Base-by-base conservation (phyloP, 768 basidiomycete species). In the Saitozyma podzolica region DNA sequence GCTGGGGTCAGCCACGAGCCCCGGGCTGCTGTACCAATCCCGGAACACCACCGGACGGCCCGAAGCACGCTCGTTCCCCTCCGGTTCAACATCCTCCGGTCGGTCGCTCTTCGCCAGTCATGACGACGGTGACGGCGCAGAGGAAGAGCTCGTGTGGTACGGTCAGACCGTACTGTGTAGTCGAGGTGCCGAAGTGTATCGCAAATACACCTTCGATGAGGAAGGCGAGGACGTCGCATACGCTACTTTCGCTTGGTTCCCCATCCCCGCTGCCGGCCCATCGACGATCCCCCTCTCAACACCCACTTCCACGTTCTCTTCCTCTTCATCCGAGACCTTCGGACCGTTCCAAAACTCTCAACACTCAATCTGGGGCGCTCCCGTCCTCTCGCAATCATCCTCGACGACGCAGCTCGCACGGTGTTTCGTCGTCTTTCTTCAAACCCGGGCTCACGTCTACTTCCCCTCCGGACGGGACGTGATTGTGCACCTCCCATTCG, bases 111-210 rank as follows among this genome's bases (percentile, higher is more conserved):
- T 3, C n/a, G 11, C 42, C 16, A 41, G n/a, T 8, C 41, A 29
- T 8, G 8, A 8, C 17, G 52, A 59, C 54, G 56, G 16, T 8
- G 8, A 13, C 29, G 58, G 56, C 14, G 42, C 58, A 10, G 72
- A 71, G 41, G 78, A 80, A 55, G 72, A 77, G 63, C 68, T 80
- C 3, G 73, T 66, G 8, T 80, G 80, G 80, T 75, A 56, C 8
- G 70, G 53, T 1, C 61, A 59, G 19, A 70, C 59, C 7, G 65
- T 80, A 37, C 64, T 80, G 10, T 80, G 78, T 77, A 74, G 68
- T 41, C 48, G 65, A 50, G 74, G 76, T 14, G 50, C 65, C 9
- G 51, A 75, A 50, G 48, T 80, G 8, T 70, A 68, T 42, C 62
- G 75, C 42, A 66, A 70, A 29, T 80, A 66, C 50, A 70, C 74